These are phyloP conservation scores for Paramecium biaurelia DNA, from an alignment of 73 alveolate species.

Conservation along the genomic window DNA sequence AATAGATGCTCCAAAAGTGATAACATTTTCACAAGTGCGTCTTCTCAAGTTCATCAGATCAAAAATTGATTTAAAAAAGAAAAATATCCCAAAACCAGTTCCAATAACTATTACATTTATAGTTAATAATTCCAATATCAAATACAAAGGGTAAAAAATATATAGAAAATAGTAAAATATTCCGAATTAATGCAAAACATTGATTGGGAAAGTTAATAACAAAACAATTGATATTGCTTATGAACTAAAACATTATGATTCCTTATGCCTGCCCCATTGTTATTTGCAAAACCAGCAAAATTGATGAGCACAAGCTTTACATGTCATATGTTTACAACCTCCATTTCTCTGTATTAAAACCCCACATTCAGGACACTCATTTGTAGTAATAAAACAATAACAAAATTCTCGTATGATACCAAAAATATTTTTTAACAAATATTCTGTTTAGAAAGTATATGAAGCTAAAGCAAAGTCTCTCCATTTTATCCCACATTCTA, in stretches of 20 bases:
- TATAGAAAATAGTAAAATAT: background rate
- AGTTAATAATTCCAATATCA: background rate
- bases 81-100: background rate
- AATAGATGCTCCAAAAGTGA: background rate
- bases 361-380: constrained; percentile 13
- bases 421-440: background rate
- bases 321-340: constrained; percentile 44
- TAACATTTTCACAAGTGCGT: background rate
- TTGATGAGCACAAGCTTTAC: background rate
- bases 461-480: background rate
- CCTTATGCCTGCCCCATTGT: background rate
- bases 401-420: background rate
- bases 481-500: background rate
- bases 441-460: background rate
- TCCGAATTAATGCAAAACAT: background rate
- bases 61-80: background rate
- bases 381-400: constrained; percentile 2
- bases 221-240: background rate
- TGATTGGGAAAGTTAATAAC: background rate
- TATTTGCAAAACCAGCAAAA: constrained; percentile 43
- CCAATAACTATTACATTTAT: background rate
- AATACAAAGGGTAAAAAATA: background rate
- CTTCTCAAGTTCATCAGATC: background rate
- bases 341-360: background rate
- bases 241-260: background rate